Base-by-base conservation (phyloP, 2,329 filamentous ascomycete genomes). In the Gnomoniopsis sp. region DNA sequence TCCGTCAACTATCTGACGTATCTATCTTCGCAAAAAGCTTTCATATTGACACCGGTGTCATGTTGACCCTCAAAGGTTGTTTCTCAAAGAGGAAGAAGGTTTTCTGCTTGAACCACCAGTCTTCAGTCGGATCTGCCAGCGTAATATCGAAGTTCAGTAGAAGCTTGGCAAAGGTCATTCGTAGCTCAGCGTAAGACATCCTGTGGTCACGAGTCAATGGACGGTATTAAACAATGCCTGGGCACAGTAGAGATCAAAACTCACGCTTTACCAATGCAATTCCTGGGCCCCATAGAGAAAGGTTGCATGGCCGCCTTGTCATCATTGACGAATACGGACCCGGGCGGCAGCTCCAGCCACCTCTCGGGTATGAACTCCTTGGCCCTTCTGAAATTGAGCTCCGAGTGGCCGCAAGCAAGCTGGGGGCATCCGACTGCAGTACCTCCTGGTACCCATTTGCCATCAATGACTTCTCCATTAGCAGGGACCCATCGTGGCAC, bases 341-440 rank as follows among this genome's bases (percentile, higher is more conserved):
- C 49, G 1, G 36, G 38, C n/a, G 54, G 38, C 21, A 46, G 53
- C 23, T 70, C 68, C 2, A 74, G 51, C 73, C 75, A 77, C 0
- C 74, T 68, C 57, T 76, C 72, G 0, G 74, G 74, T 2, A 64
- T 60, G 55, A 75, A 76, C 1, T 53, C 52, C 15, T 64, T 47
- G 0, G 74, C 68, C 0, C 70, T 62, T 6, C 65, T 51, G 53
- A 73, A 76, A 62, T 74, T 69, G 7, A 62, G 26, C 7, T 61
- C 58, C 17, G 66, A 64, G 55, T 73, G 72, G 2, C 71, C 70
- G 1, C 69, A 60, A 3, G 70, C 62, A 64, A 67, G 74, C 2
- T 69, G 54, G 54, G 64, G 66, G 7, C 68, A 70, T 47, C 67
- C 69, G 3, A 74, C 64, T 12, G 69, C 66, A 3, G 65, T 68